Base-by-base conservation (phyloP, 169 alveolate species). In the Nephromyces sp. region DNA sequence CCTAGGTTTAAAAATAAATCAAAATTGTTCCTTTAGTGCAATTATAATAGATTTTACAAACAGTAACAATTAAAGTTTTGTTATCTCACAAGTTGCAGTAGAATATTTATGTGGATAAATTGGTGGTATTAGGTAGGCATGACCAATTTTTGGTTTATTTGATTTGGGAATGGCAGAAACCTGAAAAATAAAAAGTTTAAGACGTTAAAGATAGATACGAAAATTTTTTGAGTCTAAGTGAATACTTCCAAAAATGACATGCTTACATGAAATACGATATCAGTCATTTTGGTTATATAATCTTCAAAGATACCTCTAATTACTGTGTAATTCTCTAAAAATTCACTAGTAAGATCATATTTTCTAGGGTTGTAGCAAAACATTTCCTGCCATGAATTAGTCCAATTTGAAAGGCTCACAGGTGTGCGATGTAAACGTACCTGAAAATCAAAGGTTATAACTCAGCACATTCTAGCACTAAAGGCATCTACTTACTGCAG, bases 291-390 rank as follows among this genome's bases (percentile, higher is more conserved):
- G 53, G 53, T 27, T 15, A 74, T 21, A 31, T 30, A 64, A 6
- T 31, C 43, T 24, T 74, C 80, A 28, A 74, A 25, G 30, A 22
- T 32, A 6, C 62, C 67, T 21, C 80, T 32, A 21, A 74, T 74
- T 24, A 65, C 80, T 6, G 67, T 31, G 57, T 74, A 74, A 61
- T 74, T 74, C 22, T 43, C 80, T n/a, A 43, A 2, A 31, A 74
- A 74, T 6, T 3, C 52, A 21, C 52, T 15, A 0, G 80, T 74
- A 28, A 32, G 32, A 22, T 32, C 31, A 33, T 74, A 74, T 24
- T 69, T 31, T 1, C 80, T 62, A 5, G 80, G 80, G 29, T 74
- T 74, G 73, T 74, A 74, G 73, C 80, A 74, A 33, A 74, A 61
- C 5, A 74, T 22, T 30, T 74, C 80, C 43, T 74, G 80, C 80